Conservation (phyloP, 2,329 filamentous ascomycete species). For the Monilinia aucupariae region DNA sequence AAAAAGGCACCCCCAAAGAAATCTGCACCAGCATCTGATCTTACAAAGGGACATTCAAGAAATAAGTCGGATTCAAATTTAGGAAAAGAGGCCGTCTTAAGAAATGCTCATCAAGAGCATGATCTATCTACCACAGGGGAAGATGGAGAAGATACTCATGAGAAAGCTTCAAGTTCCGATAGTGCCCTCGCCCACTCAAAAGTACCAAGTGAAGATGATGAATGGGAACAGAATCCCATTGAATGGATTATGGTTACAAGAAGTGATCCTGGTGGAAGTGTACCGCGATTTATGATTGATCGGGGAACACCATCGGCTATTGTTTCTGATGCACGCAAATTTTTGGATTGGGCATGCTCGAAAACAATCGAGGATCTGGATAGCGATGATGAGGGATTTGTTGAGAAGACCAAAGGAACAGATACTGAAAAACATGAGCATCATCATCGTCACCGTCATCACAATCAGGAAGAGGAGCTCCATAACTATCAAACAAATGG, state of each 20-base stretch:
- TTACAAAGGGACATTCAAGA: slow-evolving; percentile 35
- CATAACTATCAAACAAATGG: slow-evolving; percentile 34
- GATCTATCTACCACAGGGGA: slow-evolving; percentile 17
- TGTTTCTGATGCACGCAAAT: slow-evolving; percentile 60
- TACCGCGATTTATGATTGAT: slow-evolving; percentile 68
- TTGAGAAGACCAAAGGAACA: slow-evolving; percentile 21
- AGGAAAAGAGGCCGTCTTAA: slow-evolving; percentile 41
- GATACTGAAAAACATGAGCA: slow-evolving; percentile 23
- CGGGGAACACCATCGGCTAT: slow-evolving; percentile 63
- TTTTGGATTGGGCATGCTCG: slow-evolving; percentile 61
- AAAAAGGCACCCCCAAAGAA: slow-evolving; percentile 38
- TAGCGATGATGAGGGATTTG: slow-evolving; percentile 24
- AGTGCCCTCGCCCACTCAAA: slow-evolving; percentile 27
- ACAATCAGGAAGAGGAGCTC: slow-evolving; percentile 31
- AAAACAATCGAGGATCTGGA: slow-evolving; percentile 32
- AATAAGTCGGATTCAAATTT: slow-evolving; percentile 33
- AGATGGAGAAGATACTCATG: slow-evolving; percentile 10
- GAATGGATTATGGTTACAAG: slow-evolving; percentile 73
- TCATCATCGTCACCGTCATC: slow-evolving; percentile 17
- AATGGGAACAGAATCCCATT: slow-evolving; percentile 55
- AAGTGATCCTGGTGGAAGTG: slow-evolving; percentile 66
- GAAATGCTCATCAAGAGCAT: slow-evolving; percentile 37
- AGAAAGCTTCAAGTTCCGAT: slow-evolving; percentile 22
- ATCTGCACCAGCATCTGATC: slow-evolving; percentile 43
- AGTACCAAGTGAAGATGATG: slow-evolving; percentile 36